Base-by-base conservation (phyloP, 352 stramenopile species). In the Phytophthora melonis region DNA sequence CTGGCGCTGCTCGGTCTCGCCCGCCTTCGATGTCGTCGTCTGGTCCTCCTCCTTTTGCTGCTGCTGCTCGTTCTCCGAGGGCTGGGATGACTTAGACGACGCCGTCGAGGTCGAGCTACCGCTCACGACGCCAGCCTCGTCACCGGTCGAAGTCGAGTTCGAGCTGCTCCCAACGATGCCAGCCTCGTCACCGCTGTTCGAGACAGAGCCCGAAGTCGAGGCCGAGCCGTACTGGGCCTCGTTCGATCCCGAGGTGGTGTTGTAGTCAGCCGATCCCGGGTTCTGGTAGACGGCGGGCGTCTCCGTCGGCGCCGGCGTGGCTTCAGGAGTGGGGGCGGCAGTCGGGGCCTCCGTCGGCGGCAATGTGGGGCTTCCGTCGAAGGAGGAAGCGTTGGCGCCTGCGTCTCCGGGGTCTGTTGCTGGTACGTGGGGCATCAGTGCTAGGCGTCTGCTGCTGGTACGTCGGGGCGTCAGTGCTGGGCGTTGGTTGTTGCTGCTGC, bases 191-290 rank as follows among this genome's bases (percentile, higher is more conserved):
- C 25, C 34, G 43, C 50, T 47, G 52, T 18, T 55, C 39, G 64
- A 64, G 5, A 63, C 32, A 47, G 67, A 70, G 5, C 58, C 41
- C 25, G 66, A 70, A 9, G 67, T 41, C 32, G 39, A 79, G 11
- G 34, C 27, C 14, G 59, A 69, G 50, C 59, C 57, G 27, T 52
- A 58, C 30, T 58, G 58, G 21, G 25, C 61, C 14, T 68, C 61
- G 18, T 32, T 25, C 34, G 61, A 66, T n/a, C 39, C 41, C 10
- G 50, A 56, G 25, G 66, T 63, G 30, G 57, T 69, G 57, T 73
- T 76, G 57, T 36, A 52, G 47, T 68, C 55, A 27, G 21, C 67
- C 27, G 70, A 75, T 9, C 63, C 71, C 16, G 69, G 76, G 21
- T 16, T 68, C 62, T 66, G 72, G 43, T 64, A 53, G 27, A 62